Evolutionary conservation across 225 moss, liverwort and hornwort genomes (phyloP).

Genomic region (Marchantia polymorpha): DNA sequence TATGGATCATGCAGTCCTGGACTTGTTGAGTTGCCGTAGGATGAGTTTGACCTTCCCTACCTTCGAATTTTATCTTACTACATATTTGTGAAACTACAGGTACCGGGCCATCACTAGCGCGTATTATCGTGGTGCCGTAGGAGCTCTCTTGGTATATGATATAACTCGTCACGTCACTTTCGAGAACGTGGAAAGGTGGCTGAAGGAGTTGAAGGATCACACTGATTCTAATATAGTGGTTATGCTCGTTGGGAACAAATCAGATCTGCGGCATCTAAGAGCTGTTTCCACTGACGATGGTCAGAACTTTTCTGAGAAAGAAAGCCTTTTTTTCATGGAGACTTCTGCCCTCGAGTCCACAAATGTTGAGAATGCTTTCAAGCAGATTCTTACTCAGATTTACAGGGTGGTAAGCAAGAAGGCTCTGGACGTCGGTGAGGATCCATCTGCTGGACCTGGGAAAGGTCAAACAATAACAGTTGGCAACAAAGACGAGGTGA

Average conservation of each 20-base stretch:
- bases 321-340: slow-evolving; percentile 76
- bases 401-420: slow-evolving; percentile 88
- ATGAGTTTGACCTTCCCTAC: no score
- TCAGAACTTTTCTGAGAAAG: slow-evolving; percentile 67
- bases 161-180: slow-evolving; percentile 76
- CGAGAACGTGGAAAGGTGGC: slow-evolving; percentile 82
- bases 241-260: slow-evolving; percentile 81
- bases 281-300: slow-evolving; percentile 74
- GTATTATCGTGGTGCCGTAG: slow-evolving; percentile 76
- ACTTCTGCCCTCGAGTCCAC: slow-evolving; percentile 76
- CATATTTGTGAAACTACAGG: slow-evolving; percentile 32
- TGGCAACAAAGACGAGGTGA: slow-evolving; percentile 41
- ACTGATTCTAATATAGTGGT: slow-evolving; percentile 73
- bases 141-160: slow-evolving; percentile 75
- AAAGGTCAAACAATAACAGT: slow-evolving; percentile 67
- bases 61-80: neutral
- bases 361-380: slow-evolving; percentile 75
- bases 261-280: slow-evolving; percentile 71
- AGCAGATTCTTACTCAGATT: slow-evolving; percentile 76
- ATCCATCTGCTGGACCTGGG: slow-evolving; percentile 64
- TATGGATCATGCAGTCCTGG: no score
- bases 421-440: slow-evolving; percentile 75
- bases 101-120: slow-evolving; percentile 84
- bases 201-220: slow-evolving; percentile 76
- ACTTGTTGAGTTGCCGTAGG: neutral